Evolutionary conservation across 2,329 filamentous ascomycete species (phyloP), one percentile per base, ranked within the genome.

Genomic region (Exserohilum turcica): DNA sequence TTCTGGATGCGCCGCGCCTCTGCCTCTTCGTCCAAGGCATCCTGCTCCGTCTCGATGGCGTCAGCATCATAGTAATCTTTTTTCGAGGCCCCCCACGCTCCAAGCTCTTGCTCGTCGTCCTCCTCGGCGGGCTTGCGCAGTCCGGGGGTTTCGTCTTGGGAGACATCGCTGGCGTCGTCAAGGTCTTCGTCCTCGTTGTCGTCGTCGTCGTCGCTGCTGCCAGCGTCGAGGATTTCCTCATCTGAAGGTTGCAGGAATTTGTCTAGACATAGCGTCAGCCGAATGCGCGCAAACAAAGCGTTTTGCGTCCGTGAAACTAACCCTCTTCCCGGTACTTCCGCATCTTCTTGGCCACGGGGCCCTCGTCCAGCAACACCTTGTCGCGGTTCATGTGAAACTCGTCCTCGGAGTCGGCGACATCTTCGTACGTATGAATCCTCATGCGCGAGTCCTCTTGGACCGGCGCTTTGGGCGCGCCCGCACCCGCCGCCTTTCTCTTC

Each of bases 41-140:
- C 86, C 55, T 85, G 83, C 66, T 88, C 86, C 1, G 85, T 87
- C 66, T 88, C 84, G 52, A 88, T 86, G 8, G 78, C 78, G 74
- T 99, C 93, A 62, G 91, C 90, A 77, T 96, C 84, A 76, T 99
- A 99, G 77, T 97, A 96, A 65, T 96, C 93, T 56, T 89, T 89
- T 73, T 86, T 93, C 2, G 90, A 92, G 4, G 88, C 84, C 27
- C 93, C 94, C 92, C 94, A 97, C 71, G 87, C 92, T 36, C 85
- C 86, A 45, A 86, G 74, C 6, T 84, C 82, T 24, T 35, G n/a
- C 10, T 83, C 81, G 3, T 84, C 82, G 19, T 82, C 81, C 6
- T 82, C 82, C 15, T 82, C 84, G 3, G 80, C 47, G 70, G 69
- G 24, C 64, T 53, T 71, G 9, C 71, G 57, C 46, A 66, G 53